phyloP scores from a whole-genome alignment of 1,284 basidiomycete genomes.

The Binderoboletus segoi region DNA sequence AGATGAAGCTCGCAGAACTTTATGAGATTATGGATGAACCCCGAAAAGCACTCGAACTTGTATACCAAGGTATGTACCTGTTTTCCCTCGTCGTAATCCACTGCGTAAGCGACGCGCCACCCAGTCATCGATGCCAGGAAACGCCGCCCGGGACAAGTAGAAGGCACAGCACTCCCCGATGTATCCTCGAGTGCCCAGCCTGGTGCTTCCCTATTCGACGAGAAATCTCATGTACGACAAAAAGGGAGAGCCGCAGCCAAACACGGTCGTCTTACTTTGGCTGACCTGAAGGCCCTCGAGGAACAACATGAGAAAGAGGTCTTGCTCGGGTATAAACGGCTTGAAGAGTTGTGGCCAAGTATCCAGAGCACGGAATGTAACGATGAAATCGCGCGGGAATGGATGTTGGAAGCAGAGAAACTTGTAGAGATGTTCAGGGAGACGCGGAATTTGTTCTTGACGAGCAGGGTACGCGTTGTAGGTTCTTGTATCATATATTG shows the following conservation, averaged over 20 bases:
- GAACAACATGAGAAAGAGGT: conserved; percentile 65
- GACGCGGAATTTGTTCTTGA: conserved; percentile 81
- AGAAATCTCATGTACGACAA: conserved; percentile 42
- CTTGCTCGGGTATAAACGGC: conserved; percentile 48
- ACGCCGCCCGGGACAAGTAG: conserved; percentile 43
- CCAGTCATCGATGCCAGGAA: conserved; percentile 37
- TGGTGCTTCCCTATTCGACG: conserved; percentile 59
- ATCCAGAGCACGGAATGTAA: conserved; percentile 37
- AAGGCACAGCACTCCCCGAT: conserved; percentile 26
- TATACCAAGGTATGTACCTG: conserved; percentile 79
- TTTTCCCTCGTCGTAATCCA: background rate
- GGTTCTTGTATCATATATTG: background rate
- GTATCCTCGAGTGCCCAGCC: conserved; percentile 24
- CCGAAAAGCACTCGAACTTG: conserved; percentile 80
- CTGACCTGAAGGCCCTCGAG: conserved; percentile 62
- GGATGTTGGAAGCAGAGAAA: conserved; percentile 77
- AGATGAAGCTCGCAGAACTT: conserved; percentile 87
- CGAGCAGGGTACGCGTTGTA: conserved; percentile 59
- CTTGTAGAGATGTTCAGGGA: conserved; percentile 88
- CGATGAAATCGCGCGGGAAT: conserved; percentile 57
- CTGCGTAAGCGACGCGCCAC: background rate
- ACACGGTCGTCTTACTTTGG: conserved; percentile 50
- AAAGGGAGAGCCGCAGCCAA: conserved; percentile 36
- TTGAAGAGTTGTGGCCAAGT: conserved; percentile 50
- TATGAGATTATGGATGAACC: conserved; percentile 84